Evolutionary conservation across 805 yeast genomes (phyloP).

Genomic region (Metschnikowia colocasiae): DNA sequence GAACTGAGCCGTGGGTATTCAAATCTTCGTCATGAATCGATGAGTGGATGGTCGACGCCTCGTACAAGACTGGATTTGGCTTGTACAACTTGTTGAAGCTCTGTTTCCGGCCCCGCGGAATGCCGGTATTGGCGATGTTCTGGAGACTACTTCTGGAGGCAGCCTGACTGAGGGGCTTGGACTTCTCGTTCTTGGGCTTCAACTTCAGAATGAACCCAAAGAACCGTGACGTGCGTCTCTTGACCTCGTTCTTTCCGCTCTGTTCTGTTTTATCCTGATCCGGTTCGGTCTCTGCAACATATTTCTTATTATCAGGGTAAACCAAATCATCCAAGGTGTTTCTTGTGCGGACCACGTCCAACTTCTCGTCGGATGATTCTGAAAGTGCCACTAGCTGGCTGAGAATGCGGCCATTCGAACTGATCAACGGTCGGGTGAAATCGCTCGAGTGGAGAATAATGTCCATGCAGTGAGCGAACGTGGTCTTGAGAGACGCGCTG

Average conservation of each 20-base stretch:
- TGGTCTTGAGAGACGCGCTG: conserved; percentile 20
- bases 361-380: neutral
- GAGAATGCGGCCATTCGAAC: conserved; percentile 5
- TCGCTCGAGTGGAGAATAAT: conserved; percentile 24
- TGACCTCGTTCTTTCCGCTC: neutral
- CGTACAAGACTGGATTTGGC: conserved; percentile 24
- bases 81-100: conserved; percentile 21
- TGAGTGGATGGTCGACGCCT: conserved; percentile 10
- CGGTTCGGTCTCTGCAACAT: neutral
- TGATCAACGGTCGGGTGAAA: conserved; percentile 18
- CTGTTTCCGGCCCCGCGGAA: conserved; percentile 25
- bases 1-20: neutral
- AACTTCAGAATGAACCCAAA: neutral
- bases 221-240: neutral
- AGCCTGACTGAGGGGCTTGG: neutral
- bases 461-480: conserved; percentile 20
- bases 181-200: neutral
- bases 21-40: neutral
- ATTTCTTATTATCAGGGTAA: neutral
- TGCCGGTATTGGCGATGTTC: conserved; percentile 18
- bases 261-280: neutral
- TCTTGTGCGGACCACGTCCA: neutral
- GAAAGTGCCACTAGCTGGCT: conserved; percentile 2
- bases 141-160: conserved; percentile 1
- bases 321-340: neutral